These are phyloP conservation scores for Solanum sparsipilum DNA, from an alignment of 257 asterid genomes.

Conservation along the genomic window DNA sequence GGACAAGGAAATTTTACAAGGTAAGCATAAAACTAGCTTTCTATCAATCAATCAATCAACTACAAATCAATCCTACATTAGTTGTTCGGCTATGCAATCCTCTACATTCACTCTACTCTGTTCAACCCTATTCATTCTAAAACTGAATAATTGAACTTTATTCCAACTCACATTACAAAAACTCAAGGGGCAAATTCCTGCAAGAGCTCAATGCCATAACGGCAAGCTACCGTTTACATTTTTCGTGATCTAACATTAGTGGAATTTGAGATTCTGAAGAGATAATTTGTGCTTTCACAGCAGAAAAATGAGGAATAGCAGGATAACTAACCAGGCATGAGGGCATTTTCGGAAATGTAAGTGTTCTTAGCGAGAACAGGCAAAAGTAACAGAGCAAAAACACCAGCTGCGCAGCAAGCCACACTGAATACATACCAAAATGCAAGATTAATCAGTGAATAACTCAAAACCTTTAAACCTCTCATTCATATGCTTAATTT, in stretches of 20 bases:
- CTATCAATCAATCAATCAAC: neutral
- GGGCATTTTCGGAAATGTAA: slow-evolving; percentile 83
- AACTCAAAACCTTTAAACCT: neutral
- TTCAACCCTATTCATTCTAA: neutral
- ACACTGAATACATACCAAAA: slow-evolving; percentile 42
- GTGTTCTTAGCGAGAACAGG: slow-evolving; percentile 91
- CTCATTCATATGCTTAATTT: neutral
- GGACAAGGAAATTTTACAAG: neutral
- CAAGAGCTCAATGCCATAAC: neutral
- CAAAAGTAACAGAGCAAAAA: slow-evolving; percentile 61
- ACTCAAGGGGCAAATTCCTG: neutral
- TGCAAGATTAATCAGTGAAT: neutral
- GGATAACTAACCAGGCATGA: slow-evolving; percentile 76
- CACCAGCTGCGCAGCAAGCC: slow-evolving; percentile 65
- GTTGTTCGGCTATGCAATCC: neutral
- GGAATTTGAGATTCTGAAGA: neutral
- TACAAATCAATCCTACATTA: neutral
- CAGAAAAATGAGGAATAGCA: neutral
- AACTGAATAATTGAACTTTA: neutral
- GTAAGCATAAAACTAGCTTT: neutral
- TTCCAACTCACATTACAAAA: neutral
- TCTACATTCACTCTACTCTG: neutral
- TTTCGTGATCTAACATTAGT: neutral
- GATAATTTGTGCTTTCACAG: neutral
- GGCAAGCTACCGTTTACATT: neutral